Evolutionary conservation across 441 rosid species (phyloP), one percentile per base, ranked within the genome.

Genomic region (Erodium chrysanthum): DNA sequence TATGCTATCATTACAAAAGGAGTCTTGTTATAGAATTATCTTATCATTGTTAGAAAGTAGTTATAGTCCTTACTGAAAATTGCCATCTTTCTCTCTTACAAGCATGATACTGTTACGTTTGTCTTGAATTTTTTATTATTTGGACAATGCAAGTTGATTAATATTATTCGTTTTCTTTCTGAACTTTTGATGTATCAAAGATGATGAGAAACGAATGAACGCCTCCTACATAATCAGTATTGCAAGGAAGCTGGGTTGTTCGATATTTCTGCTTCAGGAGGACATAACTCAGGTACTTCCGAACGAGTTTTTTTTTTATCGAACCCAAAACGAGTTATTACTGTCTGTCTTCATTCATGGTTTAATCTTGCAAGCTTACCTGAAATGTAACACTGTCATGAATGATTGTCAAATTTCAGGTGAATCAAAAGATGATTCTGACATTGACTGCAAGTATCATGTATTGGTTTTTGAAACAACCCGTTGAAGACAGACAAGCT

Each of bases 381-480:
- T 46, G 7, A 46, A n/a, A 46, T 15, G 6, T 46, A 46, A 46
- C 54, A 46, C n/a, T 18, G 52, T 15, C 54, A 15, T 2, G 1
- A 46, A 15, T 2, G 1, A 46, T 15, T 5, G 58, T 17, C 0
- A 17, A 11, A 15, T 62, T 71, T 71, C 84, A 94, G 96, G 98
- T 91, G 78, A 94, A 94, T 69, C 99, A 94, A 76, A 91, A 94
- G 87, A 94, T 94, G 97, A 89, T 94, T 67, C 83, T 94, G 21
- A 94, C 96, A 1, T 76, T 94, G 78, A 89, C 99, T 0, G 97
- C 96, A 17, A 94, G 96, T 75, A 87, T 94, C 59, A 94, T 88
- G 97, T 79, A 89, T 44, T 91, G 99, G 99, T 84, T 78, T 81
- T 78, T 94, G 76, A 88, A 85, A 76, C 91, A 91, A 77, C 92